Conservation (phyloP, 2,329 filamentous ascomycete genomes). For the Hypoxylon sp. region DNA sequence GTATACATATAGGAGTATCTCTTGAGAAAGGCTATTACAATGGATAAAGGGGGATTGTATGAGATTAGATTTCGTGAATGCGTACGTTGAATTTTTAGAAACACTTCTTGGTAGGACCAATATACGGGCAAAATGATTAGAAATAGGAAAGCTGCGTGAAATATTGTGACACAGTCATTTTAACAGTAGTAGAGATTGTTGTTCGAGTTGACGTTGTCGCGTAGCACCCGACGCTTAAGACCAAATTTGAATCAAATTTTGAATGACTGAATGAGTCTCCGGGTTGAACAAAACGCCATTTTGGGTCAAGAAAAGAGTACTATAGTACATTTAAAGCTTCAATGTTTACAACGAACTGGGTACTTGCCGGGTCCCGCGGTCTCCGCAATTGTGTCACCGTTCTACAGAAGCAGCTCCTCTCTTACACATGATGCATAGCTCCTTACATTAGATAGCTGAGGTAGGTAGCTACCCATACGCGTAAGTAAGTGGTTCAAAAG, state of each 20-base stretch:
- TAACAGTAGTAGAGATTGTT: constrained; percentile 25
- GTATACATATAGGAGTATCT: constrained; percentile 18
- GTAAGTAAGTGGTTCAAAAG: too few species aligned
- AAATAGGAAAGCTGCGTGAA: constrained; percentile 24
- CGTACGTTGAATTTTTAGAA: constrained; percentile 11
- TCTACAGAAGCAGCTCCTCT: constrained; percentile 15
- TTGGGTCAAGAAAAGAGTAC: constrained; percentile 2
- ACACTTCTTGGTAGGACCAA: constrained; percentile 9
- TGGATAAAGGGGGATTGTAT: constrained; percentile 21
- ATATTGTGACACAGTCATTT: constrained; percentile 35
- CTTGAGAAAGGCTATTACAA: constrained; percentile 11
- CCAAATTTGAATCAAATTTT: constrained; percentile 4
- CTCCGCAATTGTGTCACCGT: constrained; percentile 28
- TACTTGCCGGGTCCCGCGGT: constrained; percentile 13
- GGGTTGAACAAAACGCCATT: constrained; percentile 9
- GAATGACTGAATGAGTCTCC: constrained; percentile 15
- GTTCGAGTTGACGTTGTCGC: constrained; percentile 24
- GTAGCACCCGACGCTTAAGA: constrained; percentile 31
- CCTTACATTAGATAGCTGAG: constrained; percentile 7
- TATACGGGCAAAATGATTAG: constrained; percentile 13
- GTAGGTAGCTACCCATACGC: constrained; percentile 19
- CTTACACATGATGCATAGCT: constrained; percentile 23
- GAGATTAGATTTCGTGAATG: constrained; percentile 12
- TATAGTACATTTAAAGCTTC: too few species aligned
- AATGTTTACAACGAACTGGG: constrained; percentile 8